phyloP scores from a whole-genome alignment of 331 rosid genomes.

The Phaseolus coccineus region DNA sequence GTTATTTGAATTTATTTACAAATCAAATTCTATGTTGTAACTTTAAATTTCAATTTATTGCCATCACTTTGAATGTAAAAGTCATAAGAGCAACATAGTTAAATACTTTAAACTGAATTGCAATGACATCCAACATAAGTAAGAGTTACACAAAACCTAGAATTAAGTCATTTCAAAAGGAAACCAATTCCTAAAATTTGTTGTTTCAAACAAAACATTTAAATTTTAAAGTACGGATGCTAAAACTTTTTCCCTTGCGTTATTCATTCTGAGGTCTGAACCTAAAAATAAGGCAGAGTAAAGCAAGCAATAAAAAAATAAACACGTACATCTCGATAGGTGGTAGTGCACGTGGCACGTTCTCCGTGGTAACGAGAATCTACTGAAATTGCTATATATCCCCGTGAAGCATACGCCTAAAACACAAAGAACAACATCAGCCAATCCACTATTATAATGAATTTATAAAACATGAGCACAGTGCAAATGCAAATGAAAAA shows the following conservation, averaged over 20 bases:
- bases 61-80: neutral
- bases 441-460: conserved; percentile 29
- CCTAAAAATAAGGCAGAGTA: conserved; percentile 11
- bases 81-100: neutral
- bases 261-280: conserved; percentile 22
- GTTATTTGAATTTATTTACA: neutral
- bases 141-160: neutral
- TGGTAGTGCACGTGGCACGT: conserved; percentile 72
- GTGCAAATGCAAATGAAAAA: neutral
- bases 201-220: neutral
- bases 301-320: neutral
- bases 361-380: conserved; percentile 98
- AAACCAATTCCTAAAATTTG: neutral
- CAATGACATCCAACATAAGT: neutral
- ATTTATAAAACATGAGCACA: neutral
- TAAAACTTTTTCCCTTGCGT: neutral
- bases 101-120: neutral
- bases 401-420: conserved; percentile 94
- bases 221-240: neutral
- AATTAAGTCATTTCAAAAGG: conserved; percentile 5
- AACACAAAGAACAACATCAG: conserved; percentile 13
- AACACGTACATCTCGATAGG: conserved; percentile 68
- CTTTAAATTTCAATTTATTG: neutral
- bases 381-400: conserved; percentile 74
- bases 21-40: conserved; percentile 2